Evolutionary conservation across 1,284 basidiomycete genomes (phyloP).

Genomic region (Heterobasidion occidentale): DNA sequence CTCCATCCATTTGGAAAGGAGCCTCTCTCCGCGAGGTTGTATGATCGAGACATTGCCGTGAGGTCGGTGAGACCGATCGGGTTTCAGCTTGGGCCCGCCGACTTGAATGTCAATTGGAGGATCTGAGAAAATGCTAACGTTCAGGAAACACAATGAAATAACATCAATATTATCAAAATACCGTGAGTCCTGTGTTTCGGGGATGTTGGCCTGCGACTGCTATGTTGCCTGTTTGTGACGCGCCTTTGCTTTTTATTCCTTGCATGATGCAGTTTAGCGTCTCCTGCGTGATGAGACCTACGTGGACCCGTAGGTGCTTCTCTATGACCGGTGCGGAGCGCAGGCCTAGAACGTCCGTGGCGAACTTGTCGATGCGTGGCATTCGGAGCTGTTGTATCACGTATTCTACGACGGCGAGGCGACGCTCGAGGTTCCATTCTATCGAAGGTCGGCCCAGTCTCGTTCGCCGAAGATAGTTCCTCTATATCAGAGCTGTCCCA

Average conservation of each 20-base stretch:
- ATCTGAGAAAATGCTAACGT: too few relatives aligned
- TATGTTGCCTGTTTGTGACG: not conserved
- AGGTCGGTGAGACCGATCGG: not conserved
- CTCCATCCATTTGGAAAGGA: conserved; percentile 27
- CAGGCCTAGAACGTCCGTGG: too few relatives aligned
- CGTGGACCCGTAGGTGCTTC: not conserved
- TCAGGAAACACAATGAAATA: too few relatives aligned
- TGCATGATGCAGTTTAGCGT: not conserved
- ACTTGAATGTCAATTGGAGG: too few relatives aligned
- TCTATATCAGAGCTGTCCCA: not conserved
- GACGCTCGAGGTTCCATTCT: not conserved
- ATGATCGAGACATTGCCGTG: conserved; percentile 22
- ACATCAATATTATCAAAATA: not conserved
- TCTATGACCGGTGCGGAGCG: too few relatives aligned
- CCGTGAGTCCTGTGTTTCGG: not conserved
- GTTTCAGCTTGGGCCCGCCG: too few relatives aligned
- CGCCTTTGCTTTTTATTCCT: not conserved
- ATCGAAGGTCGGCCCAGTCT: not conserved
- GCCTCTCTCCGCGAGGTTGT: conserved; percentile 15
- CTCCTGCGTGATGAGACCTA: not conserved
- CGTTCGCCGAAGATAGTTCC: not conserved
- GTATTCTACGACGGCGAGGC: not conserved
- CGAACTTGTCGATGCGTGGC: too few relatives aligned
- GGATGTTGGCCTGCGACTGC: not conserved
- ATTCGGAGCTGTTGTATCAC: not conserved